Base-by-base conservation (phyloP, 2,329 filamentous ascomycete genomes). In the Calonectria leucothoes region DNA sequence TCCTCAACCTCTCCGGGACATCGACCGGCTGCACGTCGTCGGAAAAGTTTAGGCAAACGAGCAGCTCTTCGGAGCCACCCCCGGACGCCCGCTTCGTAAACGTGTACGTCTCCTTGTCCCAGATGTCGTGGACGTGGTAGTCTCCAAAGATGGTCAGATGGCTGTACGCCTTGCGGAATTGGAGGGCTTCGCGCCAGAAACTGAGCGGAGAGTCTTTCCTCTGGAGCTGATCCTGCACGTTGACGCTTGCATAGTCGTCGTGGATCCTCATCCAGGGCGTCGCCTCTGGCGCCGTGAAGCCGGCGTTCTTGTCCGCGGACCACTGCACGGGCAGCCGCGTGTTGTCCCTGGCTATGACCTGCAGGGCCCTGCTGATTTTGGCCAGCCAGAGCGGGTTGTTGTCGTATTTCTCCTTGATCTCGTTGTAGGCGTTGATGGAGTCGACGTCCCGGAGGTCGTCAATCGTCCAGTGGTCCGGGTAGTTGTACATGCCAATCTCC, bases 401-500 rank as follows among this genome's bases (percentile, higher is more conserved):
- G 11, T 49, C 29, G 14, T 39, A 49, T 10, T 29, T 48, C 12
- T 25, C n/a, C n/a, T 35, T 48, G 31, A 51, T 52, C 20, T 52
- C 33, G 25, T 66, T 33, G 35, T 55, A 66, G 5, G 35, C 35
- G 17, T 66, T 66, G n/a, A 52, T 49, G 15, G 64, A 52, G 25
- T 55, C 64, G 15, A 20, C n/a, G 6, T 66, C 64, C 57, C 49
- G 61, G 29, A 55, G 57, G 6, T 69, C 42, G 4, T 49, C 52
- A 12, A 90, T 85, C 5, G 73, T 65, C 89, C 89, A 91, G 2
- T 84, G 77, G 11, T 77, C 72, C 0, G 90, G 89, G 17, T 88
- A 84, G 71, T 91, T 91, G 71, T 86, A 63, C 87, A 91, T 90
- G n/a, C 89, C 90, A 49, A 92, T 87, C 80, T 92, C 90, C 76